These are phyloP conservation scores for Hansenula lynferdii DNA, from an alignment of 1,139 yeast species.

Conservation along the genomic window DNA sequence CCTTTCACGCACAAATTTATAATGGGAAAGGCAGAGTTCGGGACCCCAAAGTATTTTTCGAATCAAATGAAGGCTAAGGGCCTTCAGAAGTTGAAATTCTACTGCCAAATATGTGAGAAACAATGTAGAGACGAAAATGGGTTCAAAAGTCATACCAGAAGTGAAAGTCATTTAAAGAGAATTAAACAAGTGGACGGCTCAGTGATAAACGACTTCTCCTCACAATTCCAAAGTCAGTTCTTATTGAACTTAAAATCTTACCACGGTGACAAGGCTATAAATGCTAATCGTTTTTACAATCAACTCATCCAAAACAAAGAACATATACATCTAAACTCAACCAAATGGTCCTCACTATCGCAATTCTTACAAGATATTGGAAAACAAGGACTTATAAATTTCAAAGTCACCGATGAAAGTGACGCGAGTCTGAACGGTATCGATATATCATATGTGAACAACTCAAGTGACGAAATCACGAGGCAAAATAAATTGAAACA, in stretches of 20 bases:
- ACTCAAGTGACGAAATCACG: constrained; percentile 38
- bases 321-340: constrained; percentile 89
- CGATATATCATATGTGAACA: constrained; percentile 50
- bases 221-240: constrained; percentile 59
- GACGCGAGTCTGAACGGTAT: constrained; percentile 30
- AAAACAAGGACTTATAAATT: constrained; percentile 51
- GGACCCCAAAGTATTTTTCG: constrained; percentile 77
- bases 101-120: constrained; percentile 88
- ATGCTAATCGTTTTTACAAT: constrained; percentile 85
- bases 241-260: constrained; percentile 52
- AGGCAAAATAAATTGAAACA: constrained; percentile 33
- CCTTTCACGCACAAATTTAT: no score
- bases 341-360: constrained; percentile 70
- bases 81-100: constrained; percentile 77
- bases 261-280: constrained; percentile 80
- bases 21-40: constrained; percentile 65
- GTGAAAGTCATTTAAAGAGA: constrained; percentile 69
- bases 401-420: constrained; percentile 41
- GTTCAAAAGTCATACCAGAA: constrained; percentile 76
- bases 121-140: constrained; percentile 98
- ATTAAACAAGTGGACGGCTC: constrained; percentile 40
- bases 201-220: constrained; percentile 57
- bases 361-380: constrained; percentile 67
- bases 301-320: constrained; percentile 77
- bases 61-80: constrained; percentile 81